Conservation (phyloP, 257 asterid genomes). For the Nicotiana sylvestris region DNA sequence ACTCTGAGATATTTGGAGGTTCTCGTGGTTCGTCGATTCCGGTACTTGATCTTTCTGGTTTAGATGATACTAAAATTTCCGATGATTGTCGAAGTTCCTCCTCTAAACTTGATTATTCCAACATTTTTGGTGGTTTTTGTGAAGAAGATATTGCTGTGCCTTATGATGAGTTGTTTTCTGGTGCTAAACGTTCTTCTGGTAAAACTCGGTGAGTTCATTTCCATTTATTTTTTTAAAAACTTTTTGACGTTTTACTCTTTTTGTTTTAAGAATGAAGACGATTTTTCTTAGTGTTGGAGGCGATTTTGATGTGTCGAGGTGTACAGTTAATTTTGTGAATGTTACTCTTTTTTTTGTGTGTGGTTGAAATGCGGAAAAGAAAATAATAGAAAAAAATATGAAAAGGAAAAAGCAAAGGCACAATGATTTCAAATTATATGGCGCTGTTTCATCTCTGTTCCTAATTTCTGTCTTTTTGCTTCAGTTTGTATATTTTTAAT, state of each 20-base stretch:
- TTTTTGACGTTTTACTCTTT: not conserved
- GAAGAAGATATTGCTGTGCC: slow-evolving; percentile 50
- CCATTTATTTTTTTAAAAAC: not conserved
- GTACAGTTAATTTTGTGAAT: not conserved
- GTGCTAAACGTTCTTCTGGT: slow-evolving; percentile 22
- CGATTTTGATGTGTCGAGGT: not conserved
- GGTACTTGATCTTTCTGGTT: slow-evolving; percentile 61
- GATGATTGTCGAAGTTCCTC: slow-evolving; percentile 43
- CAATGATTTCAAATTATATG: not conserved
- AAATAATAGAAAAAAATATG: not conserved
- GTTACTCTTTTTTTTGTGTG: not conserved
- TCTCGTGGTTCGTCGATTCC: slow-evolving; percentile 61
- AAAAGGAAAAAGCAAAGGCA: not conserved
- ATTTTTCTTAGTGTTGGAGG: not conserved
- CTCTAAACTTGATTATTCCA: slow-evolving; percentile 53
- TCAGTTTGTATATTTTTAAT: not conserved
- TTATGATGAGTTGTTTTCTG: slow-evolving; percentile 47
- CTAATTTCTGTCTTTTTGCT: not conserved
- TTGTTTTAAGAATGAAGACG: not conserved
- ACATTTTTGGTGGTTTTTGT: slow-evolving; percentile 59
- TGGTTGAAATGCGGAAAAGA: not conserved
- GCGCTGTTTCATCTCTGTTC: not conserved
- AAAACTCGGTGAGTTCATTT: slow-evolving; percentile 34
- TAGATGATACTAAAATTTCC: slow-evolving; percentile 37
- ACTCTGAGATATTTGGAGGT: slow-evolving; percentile 65